These are phyloP conservation scores for Eucalyptus pumila DNA, from an alignment of 345 rosid genomes.

Conservation along the genomic window DNA sequence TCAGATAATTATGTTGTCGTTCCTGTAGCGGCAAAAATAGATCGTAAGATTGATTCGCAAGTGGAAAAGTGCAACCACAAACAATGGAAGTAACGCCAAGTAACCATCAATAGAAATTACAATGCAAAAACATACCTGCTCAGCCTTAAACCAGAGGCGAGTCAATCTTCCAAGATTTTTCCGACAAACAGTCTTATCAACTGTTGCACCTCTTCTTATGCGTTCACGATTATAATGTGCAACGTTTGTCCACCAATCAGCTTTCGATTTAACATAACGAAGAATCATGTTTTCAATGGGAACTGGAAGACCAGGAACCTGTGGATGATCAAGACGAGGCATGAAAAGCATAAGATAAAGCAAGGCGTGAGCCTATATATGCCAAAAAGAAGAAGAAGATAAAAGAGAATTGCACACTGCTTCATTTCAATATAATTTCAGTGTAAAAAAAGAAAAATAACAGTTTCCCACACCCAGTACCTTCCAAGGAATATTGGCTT, in stretches of 20 bases:
- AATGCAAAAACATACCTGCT: constrained; percentile 41
- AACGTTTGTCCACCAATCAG: constrained; percentile 99
- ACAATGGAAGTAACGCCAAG: not conserved
- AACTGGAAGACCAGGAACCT: constrained; percentile 96
- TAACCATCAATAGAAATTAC: not conserved
- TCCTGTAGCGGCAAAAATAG: constrained; percentile 25
- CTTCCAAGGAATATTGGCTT: constrained; percentile 99
- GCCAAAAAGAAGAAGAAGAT: not conserved
- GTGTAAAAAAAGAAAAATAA: not conserved
- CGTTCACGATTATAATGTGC: constrained; percentile 99
- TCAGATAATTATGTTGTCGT: constrained; percentile 94
- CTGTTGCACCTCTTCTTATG: constrained; percentile 97
- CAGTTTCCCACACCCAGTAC: not conserved
- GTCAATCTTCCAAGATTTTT: constrained; percentile 96
- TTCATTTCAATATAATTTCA: not conserved
- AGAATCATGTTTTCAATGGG: constrained; percentile 99
- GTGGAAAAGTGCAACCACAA: not conserved
- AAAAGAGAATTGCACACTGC: not conserved
- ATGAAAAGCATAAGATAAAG: not conserved
- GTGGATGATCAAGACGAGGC: not conserved
- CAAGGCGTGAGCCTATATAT: too few relatives aligned
- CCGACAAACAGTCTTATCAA: constrained; percentile 94
- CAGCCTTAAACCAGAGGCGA: constrained; percentile 99
- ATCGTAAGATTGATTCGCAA: not conserved
- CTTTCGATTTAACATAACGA: constrained; percentile 94